Evolutionary conservation across 2,329 filamentous ascomycete species (phyloP), one percentile per base, ranked within the genome.

Genomic region (Chaetomiaceae sp.): DNA sequence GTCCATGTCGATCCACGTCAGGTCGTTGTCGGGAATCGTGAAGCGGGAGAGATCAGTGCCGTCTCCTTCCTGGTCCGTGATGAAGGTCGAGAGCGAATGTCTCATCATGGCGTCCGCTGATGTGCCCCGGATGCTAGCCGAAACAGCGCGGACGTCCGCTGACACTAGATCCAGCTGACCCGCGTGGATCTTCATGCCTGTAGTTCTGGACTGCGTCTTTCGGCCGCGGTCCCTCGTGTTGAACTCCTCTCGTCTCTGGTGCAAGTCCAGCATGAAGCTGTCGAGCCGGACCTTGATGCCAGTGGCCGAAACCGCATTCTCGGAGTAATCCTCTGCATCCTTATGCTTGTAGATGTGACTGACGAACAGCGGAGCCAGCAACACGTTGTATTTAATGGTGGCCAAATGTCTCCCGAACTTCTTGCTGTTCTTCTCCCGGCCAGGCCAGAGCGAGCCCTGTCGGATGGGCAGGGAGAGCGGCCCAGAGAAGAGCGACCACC

Each of bases 271-370:
- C 84, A 96, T 96, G 69, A 97, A 95, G 73, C 90, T 96, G 70
- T 97, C 92, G 47, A 99, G 83, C 48, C 91, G 87, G 62, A 96
- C 89, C 71, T 99, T 99, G 58, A 99, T 76, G n/a, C 95, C 94
- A 4, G 94, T 99, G 0, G 92, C 92, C 43, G 90, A 94, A 6
- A 96, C 89, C 0, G 86, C 79, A 48, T 73, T 77, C 57, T 91
- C 86, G 0, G 82, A 79, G 65, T 89, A 88, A 56, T 96, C 91
- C 65, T 96, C 92, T 0, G 84, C 84, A 65, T 99, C 94, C 68
- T 96, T 96, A 74, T 99, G 94, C 70, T 96, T 97, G 75, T 99
- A 99, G 29, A 99, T 91, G 64, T 99, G 94, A 62, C 91, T 95
- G 59, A 99, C 82, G 69, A 95, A 99, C 2, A 99, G 74, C 0